These are phyloP conservation scores for Pterocarpus santalinus DNA, from an alignment of 306 rosid species.

Conservation along the genomic window DNA sequence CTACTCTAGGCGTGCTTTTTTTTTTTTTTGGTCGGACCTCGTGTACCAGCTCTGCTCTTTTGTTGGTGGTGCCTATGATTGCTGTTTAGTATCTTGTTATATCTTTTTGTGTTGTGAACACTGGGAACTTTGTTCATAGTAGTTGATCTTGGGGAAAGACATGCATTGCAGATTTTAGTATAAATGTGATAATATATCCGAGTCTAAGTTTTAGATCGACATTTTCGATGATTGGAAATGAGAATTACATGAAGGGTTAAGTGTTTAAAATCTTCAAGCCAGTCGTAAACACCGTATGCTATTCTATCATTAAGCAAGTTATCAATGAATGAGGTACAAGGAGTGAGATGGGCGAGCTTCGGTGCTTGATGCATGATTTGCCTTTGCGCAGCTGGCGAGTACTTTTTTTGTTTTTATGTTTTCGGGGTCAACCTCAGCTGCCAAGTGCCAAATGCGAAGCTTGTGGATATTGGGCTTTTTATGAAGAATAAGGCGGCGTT, in stretches of 20 bases:
- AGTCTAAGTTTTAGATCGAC: background rate
- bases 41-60: background rate
- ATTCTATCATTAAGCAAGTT: background rate
- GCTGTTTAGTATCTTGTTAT: background rate
- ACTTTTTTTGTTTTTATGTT: too few species aligned
- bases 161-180: background rate
- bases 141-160: background rate
- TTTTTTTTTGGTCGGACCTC: background rate
- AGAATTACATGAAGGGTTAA: background rate
- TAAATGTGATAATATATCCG: background rate
- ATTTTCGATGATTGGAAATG: background rate
- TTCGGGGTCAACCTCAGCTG: too few species aligned
- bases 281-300: background rate
- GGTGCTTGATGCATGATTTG: too few species aligned
- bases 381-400: too few species aligned
- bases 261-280: background rate
- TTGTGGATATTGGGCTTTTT: too few species aligned
- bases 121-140: background rate
- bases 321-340: too few species aligned
- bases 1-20: background rate
- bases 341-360: too few species aligned
- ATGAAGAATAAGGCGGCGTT: too few species aligned
- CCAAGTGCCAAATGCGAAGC: too few species aligned
- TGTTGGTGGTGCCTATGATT: background rate
- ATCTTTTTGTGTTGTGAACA: conserved; percentile 15